A percentile compares a stretch with the other conserved stretches of the same genome.
phyloP scores from a whole-genome alignment of 2,329 filamentous ascomycete species.

The Didymella lethalis region DNA sequence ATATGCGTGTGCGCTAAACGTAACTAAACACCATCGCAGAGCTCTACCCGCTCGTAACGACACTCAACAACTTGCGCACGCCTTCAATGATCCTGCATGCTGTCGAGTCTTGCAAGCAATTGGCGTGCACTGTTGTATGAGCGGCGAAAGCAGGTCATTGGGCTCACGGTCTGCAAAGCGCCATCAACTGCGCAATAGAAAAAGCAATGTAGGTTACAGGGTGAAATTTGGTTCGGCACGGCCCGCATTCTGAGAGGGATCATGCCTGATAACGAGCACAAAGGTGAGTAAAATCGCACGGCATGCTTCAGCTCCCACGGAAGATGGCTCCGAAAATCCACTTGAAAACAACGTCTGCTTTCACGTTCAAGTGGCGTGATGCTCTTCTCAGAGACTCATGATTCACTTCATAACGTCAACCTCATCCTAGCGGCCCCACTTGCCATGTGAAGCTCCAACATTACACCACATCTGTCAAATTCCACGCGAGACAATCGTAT shows the following conservation, averaged over 20 bases:
- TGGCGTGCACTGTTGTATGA: neutral
- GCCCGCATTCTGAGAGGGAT: slow-evolving; percentile 7
- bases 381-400: neutral
- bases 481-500: neutral
- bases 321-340: neutral
- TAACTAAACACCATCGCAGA: neutral
- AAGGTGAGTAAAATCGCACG: neutral
- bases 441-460: neutral
- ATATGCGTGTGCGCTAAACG: neutral
- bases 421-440: neutral
- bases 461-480: neutral
- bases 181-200: neutral
- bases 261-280: slow-evolving; percentile 3
- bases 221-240: slow-evolving; percentile 16
- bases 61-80: neutral
- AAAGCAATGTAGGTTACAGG: slow-evolving; percentile 7
- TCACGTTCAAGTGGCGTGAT: neutral
- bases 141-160: neutral
- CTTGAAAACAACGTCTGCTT: neutral
- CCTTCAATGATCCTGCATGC: neutral
- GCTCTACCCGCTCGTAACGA: neutral
- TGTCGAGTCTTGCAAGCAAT: neutral
- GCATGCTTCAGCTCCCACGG: neutral
- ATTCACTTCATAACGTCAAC: neutral
- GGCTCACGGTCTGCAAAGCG: neutral